These are phyloP conservation scores for Chlamydomonas incerta DNA, from an alignment of 139 green algal genomes.

Conservation along the genomic window DNA sequence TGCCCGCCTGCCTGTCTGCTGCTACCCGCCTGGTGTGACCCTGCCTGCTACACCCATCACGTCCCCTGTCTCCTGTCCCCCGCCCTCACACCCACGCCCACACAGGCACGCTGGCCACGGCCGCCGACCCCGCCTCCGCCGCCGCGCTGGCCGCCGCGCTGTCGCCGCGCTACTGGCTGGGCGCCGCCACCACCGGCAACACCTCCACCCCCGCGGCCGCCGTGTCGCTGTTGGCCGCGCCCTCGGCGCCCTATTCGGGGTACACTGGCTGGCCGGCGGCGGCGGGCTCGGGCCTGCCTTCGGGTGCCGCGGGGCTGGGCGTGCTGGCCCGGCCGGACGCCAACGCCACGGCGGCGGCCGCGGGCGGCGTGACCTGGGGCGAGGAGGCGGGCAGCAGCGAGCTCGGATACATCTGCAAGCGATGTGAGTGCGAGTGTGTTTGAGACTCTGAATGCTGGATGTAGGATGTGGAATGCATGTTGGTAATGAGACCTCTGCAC, in stretches of 20 bases:
- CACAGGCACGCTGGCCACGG: slow-evolving; percentile 16
- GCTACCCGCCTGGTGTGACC: too few relatives aligned
- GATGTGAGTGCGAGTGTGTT: not conserved
- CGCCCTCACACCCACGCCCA: not conserved
- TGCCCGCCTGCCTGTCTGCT: too few relatives aligned
- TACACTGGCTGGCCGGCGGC: not conserved
- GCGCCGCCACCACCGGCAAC: slow-evolving; percentile 4
- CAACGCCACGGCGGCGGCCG: not conserved
- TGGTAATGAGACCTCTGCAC: too few relatives aligned
- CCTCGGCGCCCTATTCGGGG: too few relatives aligned
- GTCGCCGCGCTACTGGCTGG: not conserved
- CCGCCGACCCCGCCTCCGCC: not conserved
- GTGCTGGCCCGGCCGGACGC: not conserved
- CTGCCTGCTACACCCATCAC: too few relatives aligned
- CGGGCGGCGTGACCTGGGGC: too few relatives aligned
- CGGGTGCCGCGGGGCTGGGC: not conserved
- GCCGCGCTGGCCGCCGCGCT: not conserved
- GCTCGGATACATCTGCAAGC: not conserved
- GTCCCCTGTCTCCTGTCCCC: too few relatives aligned
- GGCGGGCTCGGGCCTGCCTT: not conserved
- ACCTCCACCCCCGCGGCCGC: not conserved
- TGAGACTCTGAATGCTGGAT: too few relatives aligned
- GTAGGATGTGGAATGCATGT: too few relatives aligned
- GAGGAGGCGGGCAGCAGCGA: too few relatives aligned
- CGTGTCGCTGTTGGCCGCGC: not conserved